Evolutionary conservation across 345 rosid genomes (phyloP).

Genomic region (Combretum micranthum): DNA sequence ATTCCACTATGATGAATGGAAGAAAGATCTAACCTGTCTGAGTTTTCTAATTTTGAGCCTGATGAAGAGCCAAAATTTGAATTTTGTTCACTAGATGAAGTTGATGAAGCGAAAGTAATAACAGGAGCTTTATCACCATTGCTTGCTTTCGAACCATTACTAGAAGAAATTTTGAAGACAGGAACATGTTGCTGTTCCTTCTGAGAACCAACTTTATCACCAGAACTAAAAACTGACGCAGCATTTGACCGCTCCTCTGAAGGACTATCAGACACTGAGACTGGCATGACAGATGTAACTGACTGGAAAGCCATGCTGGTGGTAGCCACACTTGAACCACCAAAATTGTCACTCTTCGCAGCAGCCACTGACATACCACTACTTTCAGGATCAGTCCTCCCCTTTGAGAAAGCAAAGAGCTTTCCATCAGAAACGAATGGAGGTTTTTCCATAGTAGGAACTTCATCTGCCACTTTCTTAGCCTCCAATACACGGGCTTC

Average conservation of each 20-base stretch:
- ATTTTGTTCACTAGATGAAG: conserved; percentile 21
- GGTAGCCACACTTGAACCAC: conserved; percentile 18
- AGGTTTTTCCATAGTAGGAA: conserved; percentile 23
- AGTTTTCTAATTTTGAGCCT: conserved; percentile 21
- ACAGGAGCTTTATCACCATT: conserved; percentile 19
- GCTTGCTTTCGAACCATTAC: conserved; percentile 13
- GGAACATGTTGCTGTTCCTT: conserved; percentile 29
- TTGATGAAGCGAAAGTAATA: conserved; percentile 1
- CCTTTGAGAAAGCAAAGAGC: conserved; percentile 20
- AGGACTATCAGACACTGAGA: conserved; percentile 19
- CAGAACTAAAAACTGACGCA: conserved; percentile 15
- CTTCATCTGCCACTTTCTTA: conserved; percentile 26
- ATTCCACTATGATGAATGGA: too few species aligned
- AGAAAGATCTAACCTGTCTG: conserved; percentile 36
- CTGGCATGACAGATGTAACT: conserved; percentile 20
- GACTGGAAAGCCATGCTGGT: conserved; percentile 30
- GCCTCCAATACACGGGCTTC: conserved; percentile 20
- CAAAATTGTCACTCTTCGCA: conserved; percentile 26
- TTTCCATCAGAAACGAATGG: conserved; percentile 26
- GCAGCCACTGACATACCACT: conserved; percentile 24
- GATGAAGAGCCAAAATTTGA: conserved; percentile 15
- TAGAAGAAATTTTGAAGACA: conserved; percentile 11
- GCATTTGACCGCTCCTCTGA: conserved; percentile 17
- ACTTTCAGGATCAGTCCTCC: conserved; percentile 22
- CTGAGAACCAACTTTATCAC: conserved; percentile 19